These are phyloP conservation scores for Gnetum montanum DNA, from an alignment of 75 land plant genomes.

Conservation along the genomic window DNA sequence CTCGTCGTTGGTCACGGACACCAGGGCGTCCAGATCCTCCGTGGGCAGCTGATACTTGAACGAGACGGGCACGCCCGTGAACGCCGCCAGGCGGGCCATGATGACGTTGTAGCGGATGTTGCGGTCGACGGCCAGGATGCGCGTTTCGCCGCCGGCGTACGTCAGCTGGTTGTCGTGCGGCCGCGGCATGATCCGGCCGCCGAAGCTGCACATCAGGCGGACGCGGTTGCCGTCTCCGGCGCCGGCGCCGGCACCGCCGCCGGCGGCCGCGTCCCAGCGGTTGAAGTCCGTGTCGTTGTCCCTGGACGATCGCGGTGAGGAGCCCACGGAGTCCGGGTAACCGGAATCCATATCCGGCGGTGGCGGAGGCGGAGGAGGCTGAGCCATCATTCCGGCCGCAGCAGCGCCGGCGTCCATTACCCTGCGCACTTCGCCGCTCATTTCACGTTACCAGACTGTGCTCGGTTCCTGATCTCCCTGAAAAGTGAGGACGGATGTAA, in stretches of 20 bases:
- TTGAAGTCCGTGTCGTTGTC: constrained; percentile 36
- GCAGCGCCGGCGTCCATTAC: too few relatives aligned
- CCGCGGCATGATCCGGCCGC: constrained; percentile 80
- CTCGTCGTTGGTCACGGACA: constrained; percentile 88
- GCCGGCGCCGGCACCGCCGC: background rate
- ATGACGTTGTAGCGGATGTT: constrained; percentile 29
- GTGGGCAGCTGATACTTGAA: constrained; percentile 91
- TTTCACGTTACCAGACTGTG: too few relatives aligned
- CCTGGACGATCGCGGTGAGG: constrained; percentile 44
- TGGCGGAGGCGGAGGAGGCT: too few relatives aligned
- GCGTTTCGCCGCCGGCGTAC: constrained; percentile 86
- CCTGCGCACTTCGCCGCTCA: too few relatives aligned
- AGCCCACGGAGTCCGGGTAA: constrained; percentile 44
- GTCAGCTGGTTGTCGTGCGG: constrained; percentile 67
- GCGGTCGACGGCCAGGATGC: constrained; percentile 72
- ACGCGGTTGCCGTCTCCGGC: constrained; percentile 19
- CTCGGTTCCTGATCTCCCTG: too few relatives aligned
- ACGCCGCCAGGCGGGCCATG: constrained; percentile 36
- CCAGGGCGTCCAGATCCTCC: constrained; percentile 83
- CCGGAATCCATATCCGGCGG: background rate
- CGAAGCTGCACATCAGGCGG: constrained; percentile 89
- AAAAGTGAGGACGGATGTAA: too few relatives aligned
- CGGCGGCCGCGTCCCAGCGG: constrained; percentile 8
- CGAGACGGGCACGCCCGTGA: constrained; percentile 22
- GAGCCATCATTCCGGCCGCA: too few relatives aligned